These are phyloP conservation scores for Barnettozyma salicaria DNA, from an alignment of 805 yeast genomes.

Conservation along the genomic window DNA sequence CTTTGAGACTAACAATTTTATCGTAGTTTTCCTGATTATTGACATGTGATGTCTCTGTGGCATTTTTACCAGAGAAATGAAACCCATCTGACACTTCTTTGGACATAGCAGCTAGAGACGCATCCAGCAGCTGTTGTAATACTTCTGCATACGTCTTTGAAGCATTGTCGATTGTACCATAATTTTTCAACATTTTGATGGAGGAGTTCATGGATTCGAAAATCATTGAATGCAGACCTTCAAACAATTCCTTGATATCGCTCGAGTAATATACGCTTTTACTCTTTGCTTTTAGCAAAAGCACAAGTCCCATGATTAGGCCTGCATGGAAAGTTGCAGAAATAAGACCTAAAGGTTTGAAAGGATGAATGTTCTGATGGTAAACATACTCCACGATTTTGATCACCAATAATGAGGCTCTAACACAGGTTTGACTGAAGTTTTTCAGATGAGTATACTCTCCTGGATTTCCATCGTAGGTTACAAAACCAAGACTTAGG, in stretches of 20 bases:
- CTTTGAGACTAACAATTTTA: constrained; percentile 22
- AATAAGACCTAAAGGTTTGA: constrained; percentile 31
- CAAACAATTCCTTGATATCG: constrained; percentile 14
- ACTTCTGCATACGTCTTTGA: constrained; percentile 15
- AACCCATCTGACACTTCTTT: not conserved
- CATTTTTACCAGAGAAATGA: not conserved
- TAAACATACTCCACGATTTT: constrained; percentile 27
- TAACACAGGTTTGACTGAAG: constrained; percentile 34
- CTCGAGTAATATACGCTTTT: constrained; percentile 18
- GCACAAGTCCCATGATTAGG: constrained; percentile 30
- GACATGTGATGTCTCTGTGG: constrained; percentile 1
- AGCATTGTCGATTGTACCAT: constrained; percentile 20
- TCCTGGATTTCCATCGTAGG: constrained; percentile 13
- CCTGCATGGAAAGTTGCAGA: constrained; percentile 34
- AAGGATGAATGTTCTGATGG: constrained; percentile 28
- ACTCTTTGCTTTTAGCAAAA: constrained; percentile 20
- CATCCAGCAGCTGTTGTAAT: constrained; percentile 18
- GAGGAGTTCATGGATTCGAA: constrained; percentile 20
- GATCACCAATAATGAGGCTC: constrained; percentile 32
- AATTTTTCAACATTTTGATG: constrained; percentile 15
- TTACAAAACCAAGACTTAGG: constrained; percentile 19
- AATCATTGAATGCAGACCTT: constrained; percentile 12
- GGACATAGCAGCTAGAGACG: not conserved
- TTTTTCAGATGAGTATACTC: constrained; percentile 16
- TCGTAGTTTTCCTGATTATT: constrained; percentile 20